These are phyloP conservation scores for Lagerstroemia speciosa DNA, from an alignment of 345 rosid genomes.

Conservation along the genomic window DNA sequence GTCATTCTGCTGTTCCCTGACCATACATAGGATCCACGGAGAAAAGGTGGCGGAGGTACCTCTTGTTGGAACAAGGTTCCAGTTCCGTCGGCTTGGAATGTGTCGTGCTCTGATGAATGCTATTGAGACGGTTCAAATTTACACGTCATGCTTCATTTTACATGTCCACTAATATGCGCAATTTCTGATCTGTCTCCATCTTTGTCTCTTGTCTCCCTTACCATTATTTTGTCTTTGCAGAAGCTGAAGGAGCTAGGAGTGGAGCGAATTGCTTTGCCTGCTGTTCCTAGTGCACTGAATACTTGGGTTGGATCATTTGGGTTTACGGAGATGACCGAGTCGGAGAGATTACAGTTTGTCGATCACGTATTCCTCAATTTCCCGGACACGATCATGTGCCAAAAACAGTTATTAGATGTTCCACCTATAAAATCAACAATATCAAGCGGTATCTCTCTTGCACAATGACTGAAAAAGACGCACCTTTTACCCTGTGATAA, in stretches of 20 bases:
- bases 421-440: conserved; percentile 10
- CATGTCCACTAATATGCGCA: background rate
- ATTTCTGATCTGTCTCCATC: background rate
- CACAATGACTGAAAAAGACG: background rate
- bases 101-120: conserved; percentile 36
- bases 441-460: conserved; percentile 17
- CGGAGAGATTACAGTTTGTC: conserved; percentile 28
- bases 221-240: background rate
- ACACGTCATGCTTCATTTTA: background rate
- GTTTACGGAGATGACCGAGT: conserved; percentile 27
- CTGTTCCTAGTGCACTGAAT: conserved; percentile 25
- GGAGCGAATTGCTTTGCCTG: conserved; percentile 39
- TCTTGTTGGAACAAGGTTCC: conserved; percentile 37
- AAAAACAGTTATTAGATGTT: conserved; percentile 5
- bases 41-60: conserved; percentile 51
- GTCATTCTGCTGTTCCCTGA: background rate
- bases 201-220: background rate
- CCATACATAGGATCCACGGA: conserved; percentile 34
- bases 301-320: conserved; percentile 48
- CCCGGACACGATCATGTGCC: conserved; percentile 42
- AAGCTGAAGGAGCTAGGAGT: conserved; percentile 35
- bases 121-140: conserved; percentile 32
- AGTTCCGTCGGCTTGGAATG: conserved; percentile 39
- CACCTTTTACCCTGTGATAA: no score
- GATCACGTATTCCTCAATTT: conserved; percentile 35